Conservation (phyloP, 2,329 filamentous ascomycete genomes). For the Neonectria coccinea region DNA sequence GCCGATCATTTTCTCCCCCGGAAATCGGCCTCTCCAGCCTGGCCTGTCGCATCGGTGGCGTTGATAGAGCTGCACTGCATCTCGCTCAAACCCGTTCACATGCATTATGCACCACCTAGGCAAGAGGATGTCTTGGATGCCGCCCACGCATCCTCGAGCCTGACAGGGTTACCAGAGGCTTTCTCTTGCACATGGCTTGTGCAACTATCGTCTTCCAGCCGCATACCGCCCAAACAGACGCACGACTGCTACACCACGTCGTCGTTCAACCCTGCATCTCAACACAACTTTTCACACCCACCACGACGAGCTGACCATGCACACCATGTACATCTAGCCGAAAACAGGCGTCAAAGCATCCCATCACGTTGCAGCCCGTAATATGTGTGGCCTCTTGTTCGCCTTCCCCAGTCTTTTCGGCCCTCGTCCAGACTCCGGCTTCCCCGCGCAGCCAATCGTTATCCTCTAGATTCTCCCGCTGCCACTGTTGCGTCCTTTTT, state of each 20-base stretch:
- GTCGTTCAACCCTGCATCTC: slow-evolving; percentile 30
- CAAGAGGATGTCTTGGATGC: slow-evolving; percentile 1
- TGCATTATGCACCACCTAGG: slow-evolving; percentile 28
- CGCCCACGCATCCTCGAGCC: not conserved
- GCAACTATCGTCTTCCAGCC: slow-evolving; percentile 19
- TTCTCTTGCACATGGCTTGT: slow-evolving; percentile 21
- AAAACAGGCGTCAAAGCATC: slow-evolving; percentile 30
- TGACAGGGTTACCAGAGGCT: not conserved
- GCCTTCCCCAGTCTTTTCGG: slow-evolving; percentile 23
- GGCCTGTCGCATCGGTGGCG: slow-evolving; percentile 24
- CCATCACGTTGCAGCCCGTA: slow-evolving; percentile 38
- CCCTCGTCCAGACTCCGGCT: slow-evolving; percentile 29
- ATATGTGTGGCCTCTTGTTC: slow-evolving; percentile 43
- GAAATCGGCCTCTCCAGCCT: slow-evolving; percentile 15
- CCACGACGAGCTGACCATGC: slow-evolving; percentile 33
- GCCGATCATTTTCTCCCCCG: slow-evolving; percentile 19
- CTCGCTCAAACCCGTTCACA: slow-evolving; percentile 34
- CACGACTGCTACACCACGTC: slow-evolving; percentile 24
- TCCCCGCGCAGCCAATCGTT: slow-evolving; percentile 34
- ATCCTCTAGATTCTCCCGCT: slow-evolving; percentile 18
- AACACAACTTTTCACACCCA: slow-evolving; percentile 23
- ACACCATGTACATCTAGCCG: slow-evolving; percentile 31
- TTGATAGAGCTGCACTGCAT: slow-evolving; percentile 21
- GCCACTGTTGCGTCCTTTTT: slow-evolving; percentile 29
- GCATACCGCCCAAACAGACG: slow-evolving; percentile 4